Evolutionary conservation across 2,329 filamentous ascomycete species (phyloP), one percentile per base, ranked within the genome.

Genomic region (Beauveria rudraprayagi): DNA sequence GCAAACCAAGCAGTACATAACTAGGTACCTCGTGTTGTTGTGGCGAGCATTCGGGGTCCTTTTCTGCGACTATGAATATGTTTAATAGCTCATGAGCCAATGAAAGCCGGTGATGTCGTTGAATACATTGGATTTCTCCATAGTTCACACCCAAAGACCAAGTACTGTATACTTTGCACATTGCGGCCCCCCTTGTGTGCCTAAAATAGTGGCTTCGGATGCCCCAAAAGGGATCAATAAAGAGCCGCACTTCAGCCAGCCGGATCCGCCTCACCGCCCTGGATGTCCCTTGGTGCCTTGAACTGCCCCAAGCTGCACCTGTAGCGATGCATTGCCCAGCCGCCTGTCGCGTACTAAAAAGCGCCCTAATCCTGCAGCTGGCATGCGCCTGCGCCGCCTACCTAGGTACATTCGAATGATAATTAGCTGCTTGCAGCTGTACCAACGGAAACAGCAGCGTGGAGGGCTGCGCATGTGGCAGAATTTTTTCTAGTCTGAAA

Each of bases 221-320:
- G 34, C 34, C 34, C 34, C 34, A 37, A 37, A 54, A 54, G 41
- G 51, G 58, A 60, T 60, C 60, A 61, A 57, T 57, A 37, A 57
- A 37, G 60, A 56, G 60, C 60, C 60, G 60, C 40, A 57, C 34
- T 52, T 61, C 53, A 61, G 53, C 60, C 47, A 55, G 50, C 46
- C 11, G 60, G 46, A 56, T 57, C 60, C 60, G 53, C 53, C 40
- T 52, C 60, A 61, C 60, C 60, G 60, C 60, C 60, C 60, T 56
- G 47, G 22, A 17, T 4, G 10, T 26, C 26, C 10, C 16, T 43
- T 56, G 41, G n/a, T 28, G 17, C 46, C 46, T 52, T 5, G 37
- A 19, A 9, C 41, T 43, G 16, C 17, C 26, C 34, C 11, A 2
- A 37, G 7, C 41, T 43, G 41, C 41, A 17, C 34, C n/a, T 53